Percentiles rank a stretch among this genome's conserved stretches.
Evolutionary conservation across 306 rosid species (phyloP).

Genomic region (Senna tora): DNA sequence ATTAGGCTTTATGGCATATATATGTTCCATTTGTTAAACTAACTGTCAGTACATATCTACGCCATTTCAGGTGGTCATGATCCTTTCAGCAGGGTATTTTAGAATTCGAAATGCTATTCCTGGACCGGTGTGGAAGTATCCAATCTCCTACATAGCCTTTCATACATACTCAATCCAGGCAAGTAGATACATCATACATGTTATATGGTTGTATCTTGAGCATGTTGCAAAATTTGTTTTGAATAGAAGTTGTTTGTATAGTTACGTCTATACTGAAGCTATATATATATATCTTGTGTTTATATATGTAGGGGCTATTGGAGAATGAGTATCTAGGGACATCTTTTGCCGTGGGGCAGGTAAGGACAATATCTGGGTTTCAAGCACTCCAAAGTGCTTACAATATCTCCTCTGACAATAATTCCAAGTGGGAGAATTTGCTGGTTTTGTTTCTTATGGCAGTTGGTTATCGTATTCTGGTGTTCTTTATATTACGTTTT

Average conservation of each 20-base stretch:
- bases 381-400: conserved; percentile 88
- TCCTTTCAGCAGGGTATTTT: conserved; percentile 95
- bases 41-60: conserved; percentile 23
- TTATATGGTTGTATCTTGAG: conserved; percentile 14
- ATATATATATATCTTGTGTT: conserved; percentile 4
- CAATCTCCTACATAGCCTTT: conserved; percentile 84
- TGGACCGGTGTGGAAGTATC: conserved; percentile 83
- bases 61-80: conserved; percentile 84
- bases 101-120: conserved; percentile 86
- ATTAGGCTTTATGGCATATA: background rate
- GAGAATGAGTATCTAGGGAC: conserved; percentile 93
- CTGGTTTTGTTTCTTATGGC: conserved; percentile 92
- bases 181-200: conserved; percentile 36
- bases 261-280: conserved; percentile 22
- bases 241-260: background rate
- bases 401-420: conserved; percentile 63
- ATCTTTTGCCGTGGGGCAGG: conserved; percentile 91
- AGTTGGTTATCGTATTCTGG: conserved; percentile 69
- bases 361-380: conserved; percentile 85
- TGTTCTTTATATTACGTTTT: conserved; percentile 59
- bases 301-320: conserved; percentile 68
- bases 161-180: conserved; percentile 96
- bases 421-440: conserved; percentile 88
- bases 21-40: conserved; percentile 22
- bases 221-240: background rate